Evolutionary conservation across 176 grass and related monocot species (phyloP), one percentile per base, ranked within the genome.

Genomic region (Dendrocalamus sinicus): DNA sequence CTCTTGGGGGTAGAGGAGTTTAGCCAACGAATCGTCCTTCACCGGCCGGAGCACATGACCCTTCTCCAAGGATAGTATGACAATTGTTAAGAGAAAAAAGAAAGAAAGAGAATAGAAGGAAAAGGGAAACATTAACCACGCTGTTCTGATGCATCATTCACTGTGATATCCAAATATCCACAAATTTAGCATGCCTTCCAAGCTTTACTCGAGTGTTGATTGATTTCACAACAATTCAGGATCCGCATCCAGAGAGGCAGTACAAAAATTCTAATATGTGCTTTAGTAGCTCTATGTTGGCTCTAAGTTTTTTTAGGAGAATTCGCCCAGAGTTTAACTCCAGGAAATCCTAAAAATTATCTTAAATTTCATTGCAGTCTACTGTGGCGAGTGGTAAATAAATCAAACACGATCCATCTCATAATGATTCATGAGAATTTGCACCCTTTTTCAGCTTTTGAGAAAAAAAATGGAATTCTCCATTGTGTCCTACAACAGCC

Each of bases 21-120:
- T n/a, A n/a, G n/a, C n/a, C n/a, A n/a, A n/a, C n/a, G n/a, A n/a
- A n/a, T n/a, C n/a, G n/a, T n/a, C n/a, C n/a, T n/a, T n/a, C n/a
- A n/a, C n/a, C n/a, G n/a, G n/a, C n/a, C n/a, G n/a, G n/a, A n/a
- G n/a, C n/a, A n/a, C n/a, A n/a, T n/a, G n/a, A n/a, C n/a, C n/a
- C n/a, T n/a, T n/a, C n/a, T n/a, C n/a, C n/a, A n/a, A n/a, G n/a
- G 82, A 82, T 77, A 98, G 93, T 98, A 93, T 47, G 32, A 78
- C 68, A 65, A 67, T 69, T 24, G 45, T 92, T 93, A 89, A 95
- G 88, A 45, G 75, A 64, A 80, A 73, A 81, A 89, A n/a, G 8
- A 68, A 43, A 81, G 19, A 52, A 73, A 63, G 4, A 47, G 39
- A 50, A 50, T 2, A 85, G 46, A 75, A 73, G 1, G 63, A 32